Evolutionary conservation across 768 basidiomycete genomes (phyloP), one percentile per base, ranked within the genome.

Genomic region (Auriculariales sp.): DNA sequence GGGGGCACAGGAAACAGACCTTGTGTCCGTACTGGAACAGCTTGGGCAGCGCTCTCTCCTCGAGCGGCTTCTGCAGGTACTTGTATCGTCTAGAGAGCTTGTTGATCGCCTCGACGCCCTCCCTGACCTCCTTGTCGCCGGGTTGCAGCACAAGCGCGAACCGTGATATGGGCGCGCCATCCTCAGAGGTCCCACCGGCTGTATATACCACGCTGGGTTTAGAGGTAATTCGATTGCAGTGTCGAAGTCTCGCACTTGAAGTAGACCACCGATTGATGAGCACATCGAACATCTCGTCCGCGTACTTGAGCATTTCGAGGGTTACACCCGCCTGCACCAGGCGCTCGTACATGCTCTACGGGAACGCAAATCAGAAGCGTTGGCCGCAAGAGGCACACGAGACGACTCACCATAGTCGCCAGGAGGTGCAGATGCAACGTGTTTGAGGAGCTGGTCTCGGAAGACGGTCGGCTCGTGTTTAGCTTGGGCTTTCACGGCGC

Each of bases 81-180:
- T 97, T 97, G 75, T 97, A 98, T 69, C 94, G 83, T 68, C 94
- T 77, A 72, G 93, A 90, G 52, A 98, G 83, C 70, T 91, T 93
- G 67, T 91, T 91, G 58, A 97, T 73, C 30, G 95, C 93, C 53
- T 94, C 93, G 50, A 93, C 74, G 59, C 95, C 90, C 62, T 83
- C 85, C 75, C 85, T 93, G 62, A 82, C 70, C 64, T 86, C 76
- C 57, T 74, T 79, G 53, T 88, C 82, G 59, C 82, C 77, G 59
- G 80, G 78, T 57, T 83, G 83, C 56, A 82, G 81, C 70, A 87
- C 78, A 62, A 93, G 71, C 50, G 89, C 84, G 71, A 97, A 93
- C 32, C 91, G 89, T 30, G 83, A 91, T 12, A 79, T 71, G 27
- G 88, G 84, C 19, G 84, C 81, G 46, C 79, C 81, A 53, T 91